Percentiles rank a stretch among this genome's conserved stretches.
Evolutionary conservation across 495 filamentous ascomycete genomes (phyloP).

Genomic region (Trichoderma erinaceum): DNA sequence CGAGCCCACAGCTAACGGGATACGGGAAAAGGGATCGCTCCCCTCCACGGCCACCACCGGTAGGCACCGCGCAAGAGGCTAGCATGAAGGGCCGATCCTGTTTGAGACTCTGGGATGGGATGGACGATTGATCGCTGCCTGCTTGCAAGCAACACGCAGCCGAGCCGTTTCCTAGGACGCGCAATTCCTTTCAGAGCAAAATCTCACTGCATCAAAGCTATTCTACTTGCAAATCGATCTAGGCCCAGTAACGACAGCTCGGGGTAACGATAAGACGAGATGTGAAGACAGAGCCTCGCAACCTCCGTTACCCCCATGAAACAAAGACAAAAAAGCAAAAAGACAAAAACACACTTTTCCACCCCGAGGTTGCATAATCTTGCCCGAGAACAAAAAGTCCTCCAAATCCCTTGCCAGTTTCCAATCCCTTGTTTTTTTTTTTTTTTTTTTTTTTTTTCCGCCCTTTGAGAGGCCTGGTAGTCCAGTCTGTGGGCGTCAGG

Average conservation of each 20-base stretch:
- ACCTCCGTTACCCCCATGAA: neutral
- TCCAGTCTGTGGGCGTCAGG: neutral
- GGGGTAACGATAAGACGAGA: neutral
- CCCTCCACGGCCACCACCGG: neutral
- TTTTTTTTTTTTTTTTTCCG: too few species aligned
- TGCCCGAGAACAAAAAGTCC: neutral
- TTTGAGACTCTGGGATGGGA: neutral
- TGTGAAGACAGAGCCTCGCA: neutral
- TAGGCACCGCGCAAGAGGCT: neutral
- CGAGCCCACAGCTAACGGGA: neutral
- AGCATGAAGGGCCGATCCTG: slow-evolving; percentile 11
- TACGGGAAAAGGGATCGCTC: neutral
- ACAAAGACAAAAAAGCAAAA: neutral
- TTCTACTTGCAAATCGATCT: neutral
- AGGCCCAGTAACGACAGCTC: neutral
- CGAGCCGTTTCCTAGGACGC: neutral
- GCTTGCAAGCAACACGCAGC: neutral
- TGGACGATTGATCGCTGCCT: neutral
- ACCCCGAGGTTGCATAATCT: neutral
- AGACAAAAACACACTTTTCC: neutral
- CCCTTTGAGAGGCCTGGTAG: slow-evolving; percentile 4
- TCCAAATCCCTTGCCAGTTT: slow-evolving; percentile 11
- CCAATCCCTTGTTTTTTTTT: slow-evolving; percentile 9
- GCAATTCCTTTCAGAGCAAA: neutral
- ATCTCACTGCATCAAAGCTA: neutral